These are phyloP conservation scores for Metschnikowia santaceciliae DNA, from an alignment of 805 yeast species.

Conservation along the genomic window DNA sequence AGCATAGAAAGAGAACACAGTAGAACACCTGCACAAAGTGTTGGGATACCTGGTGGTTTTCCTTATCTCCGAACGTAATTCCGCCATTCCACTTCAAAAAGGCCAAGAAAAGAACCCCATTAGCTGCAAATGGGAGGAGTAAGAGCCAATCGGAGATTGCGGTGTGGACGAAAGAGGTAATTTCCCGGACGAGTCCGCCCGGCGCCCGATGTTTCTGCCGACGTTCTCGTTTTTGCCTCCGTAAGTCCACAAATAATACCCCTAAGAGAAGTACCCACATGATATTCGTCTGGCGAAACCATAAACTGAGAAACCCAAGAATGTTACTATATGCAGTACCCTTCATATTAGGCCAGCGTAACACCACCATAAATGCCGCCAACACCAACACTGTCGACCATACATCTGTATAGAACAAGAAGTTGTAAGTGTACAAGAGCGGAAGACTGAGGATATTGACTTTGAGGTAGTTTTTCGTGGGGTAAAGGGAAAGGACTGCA, in stretches of 20 bases:
- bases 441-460: constrained; percentile 52
- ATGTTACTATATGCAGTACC: constrained; percentile 43
- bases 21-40: constrained; percentile 83
- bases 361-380: constrained; percentile 47
- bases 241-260: constrained; percentile 50
- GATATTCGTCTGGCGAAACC: constrained; percentile 88
- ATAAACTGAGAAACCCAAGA: constrained; percentile 58
- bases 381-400: constrained; percentile 80
- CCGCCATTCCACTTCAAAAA: constrained; percentile 74
- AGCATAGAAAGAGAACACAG: constrained; percentile 57
- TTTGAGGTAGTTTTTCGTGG: constrained; percentile 20
- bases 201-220: no score
- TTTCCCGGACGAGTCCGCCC: background rate
- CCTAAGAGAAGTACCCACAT: constrained; percentile 73
- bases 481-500: constrained; percentile 30
- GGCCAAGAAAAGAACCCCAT: constrained; percentile 47
- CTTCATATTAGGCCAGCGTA: constrained; percentile 20
- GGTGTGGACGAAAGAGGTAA: constrained; percentile 4
- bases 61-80: constrained; percentile 87
- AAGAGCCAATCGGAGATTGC: constrained; percentile 18
- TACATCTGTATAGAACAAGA: constrained; percentile 85
- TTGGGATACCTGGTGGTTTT: constrained; percentile 67
- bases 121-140: constrained; percentile 49
- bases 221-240: constrained; percentile 7
- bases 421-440: constrained; percentile 65